Evolutionary conservation across 192 early-diverging fungal genomes (phyloP).

Genomic region (Mycoemilia scoparia): DNA sequence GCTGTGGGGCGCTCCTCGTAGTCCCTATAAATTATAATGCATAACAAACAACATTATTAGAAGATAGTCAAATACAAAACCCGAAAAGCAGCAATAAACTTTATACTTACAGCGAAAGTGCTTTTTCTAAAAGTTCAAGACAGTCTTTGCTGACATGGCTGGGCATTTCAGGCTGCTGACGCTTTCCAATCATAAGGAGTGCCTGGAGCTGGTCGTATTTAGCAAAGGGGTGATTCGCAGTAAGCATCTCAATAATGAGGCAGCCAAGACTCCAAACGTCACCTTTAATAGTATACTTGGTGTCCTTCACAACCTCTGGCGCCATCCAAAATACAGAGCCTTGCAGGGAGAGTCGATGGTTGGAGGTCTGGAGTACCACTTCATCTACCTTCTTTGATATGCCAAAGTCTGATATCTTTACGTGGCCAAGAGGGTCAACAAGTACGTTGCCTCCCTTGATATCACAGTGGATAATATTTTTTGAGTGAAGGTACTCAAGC

Average conservation of each 20-base stretch:
- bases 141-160: conserved; percentile 14
- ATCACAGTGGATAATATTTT: conserved; percentile 92
- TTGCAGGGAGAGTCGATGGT: conserved; percentile 63
- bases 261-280: conserved; percentile 93
- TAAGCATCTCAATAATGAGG: conserved; percentile 97
- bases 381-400: conserved; percentile 91
- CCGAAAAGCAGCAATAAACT: too few species aligned
- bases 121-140: conserved; percentile 25
- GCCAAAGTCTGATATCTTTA: conserved; percentile 98
- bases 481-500: conserved; percentile 82
- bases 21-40: too few species aligned
- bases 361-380: conserved; percentile 24
- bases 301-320: conserved; percentile 91
- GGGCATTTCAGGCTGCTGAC: conserved; percentile 21
- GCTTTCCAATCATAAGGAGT: conserved; percentile 46
- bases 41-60: too few species aligned
- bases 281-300: conserved; percentile 78
- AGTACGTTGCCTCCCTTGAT: conserved; percentile 94
- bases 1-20: conserved; percentile 9
- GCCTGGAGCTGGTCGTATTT: conserved; percentile 66
- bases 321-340: conserved; percentile 99
- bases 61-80: too few species aligned
- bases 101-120: conserved; percentile 25
- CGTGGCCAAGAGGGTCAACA: conserved; percentile 78
- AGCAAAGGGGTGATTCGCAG: conserved; percentile 80